These are phyloP conservation scores for Penicillium ucsense DNA, from an alignment of 495 filamentous ascomycete genomes.

Conservation along the genomic window DNA sequence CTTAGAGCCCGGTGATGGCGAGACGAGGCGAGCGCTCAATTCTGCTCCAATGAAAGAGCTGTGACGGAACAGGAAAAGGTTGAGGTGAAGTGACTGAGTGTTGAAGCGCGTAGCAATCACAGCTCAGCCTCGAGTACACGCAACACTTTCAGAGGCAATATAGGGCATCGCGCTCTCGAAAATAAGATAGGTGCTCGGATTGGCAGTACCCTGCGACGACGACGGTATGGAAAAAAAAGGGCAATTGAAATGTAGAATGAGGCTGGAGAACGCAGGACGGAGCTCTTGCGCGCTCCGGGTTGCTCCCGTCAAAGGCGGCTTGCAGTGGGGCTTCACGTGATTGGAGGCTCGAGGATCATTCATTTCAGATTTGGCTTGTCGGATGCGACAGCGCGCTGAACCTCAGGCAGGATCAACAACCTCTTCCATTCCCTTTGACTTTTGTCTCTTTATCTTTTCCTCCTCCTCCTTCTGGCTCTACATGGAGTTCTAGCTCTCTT, in stretches of 20 bases:
- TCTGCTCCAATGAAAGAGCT: not conserved
- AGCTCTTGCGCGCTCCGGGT: slow-evolving; percentile 11
- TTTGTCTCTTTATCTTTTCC: too few relatives aligned
- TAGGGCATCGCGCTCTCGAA: slow-evolving; percentile 13
- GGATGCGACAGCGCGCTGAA: slow-evolving; percentile 1
- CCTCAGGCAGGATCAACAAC: not conserved
- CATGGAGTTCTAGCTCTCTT: too few relatives aligned
- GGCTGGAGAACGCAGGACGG: slow-evolving; percentile 8
- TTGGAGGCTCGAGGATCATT: not conserved
- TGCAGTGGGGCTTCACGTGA: slow-evolving; percentile 10
- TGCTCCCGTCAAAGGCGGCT: slow-evolving; percentile 11
- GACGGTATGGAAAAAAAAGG: not conserved
- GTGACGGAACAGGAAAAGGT: slow-evolving; percentile 1
- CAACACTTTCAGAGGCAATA: slow-evolving; percentile 4
- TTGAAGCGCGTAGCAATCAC: slow-evolving; percentile 11
- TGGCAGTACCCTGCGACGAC: too few relatives aligned
- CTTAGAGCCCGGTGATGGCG: slow-evolving; percentile 8
- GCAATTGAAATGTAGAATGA: slow-evolving; percentile 3
- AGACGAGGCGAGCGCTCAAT: slow-evolving; percentile 5
- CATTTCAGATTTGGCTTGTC: not conserved
- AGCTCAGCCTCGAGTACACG: slow-evolving; percentile 16
- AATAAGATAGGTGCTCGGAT: not conserved
- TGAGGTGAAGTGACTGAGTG: slow-evolving; percentile 3
- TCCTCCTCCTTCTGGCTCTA: too few relatives aligned
- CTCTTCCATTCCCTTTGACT: too few relatives aligned